phyloP scores from a whole-genome alignment of 1,284 basidiomycete genomes.

The Puccinia polysora region DNA sequence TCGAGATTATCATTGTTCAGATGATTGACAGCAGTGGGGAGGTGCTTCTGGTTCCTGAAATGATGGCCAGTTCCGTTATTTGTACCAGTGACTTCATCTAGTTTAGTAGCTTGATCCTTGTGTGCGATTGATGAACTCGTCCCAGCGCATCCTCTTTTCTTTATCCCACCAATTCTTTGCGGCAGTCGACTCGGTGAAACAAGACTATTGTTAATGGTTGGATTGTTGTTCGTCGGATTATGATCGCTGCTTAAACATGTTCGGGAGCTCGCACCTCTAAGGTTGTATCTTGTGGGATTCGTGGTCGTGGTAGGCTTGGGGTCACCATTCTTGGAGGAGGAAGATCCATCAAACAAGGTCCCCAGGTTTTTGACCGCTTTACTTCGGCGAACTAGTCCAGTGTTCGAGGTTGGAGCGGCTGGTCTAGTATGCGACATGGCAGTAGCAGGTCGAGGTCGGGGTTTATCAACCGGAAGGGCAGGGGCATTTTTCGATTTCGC shows the following conservation, averaged over 20 bases:
- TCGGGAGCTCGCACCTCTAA: slow-evolving; percentile 2
- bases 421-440: slow-evolving; percentile 19
- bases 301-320: not conserved
- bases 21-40: not conserved
- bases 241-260: slow-evolving; percentile 33
- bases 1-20: slow-evolving; percentile 13
- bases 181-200: slow-evolving; percentile 12
- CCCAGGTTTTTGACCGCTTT: slow-evolving; percentile 36
- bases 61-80: slow-evolving; percentile 10
- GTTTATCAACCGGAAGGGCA: not conserved
- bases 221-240: not conserved
- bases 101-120: slow-evolving; percentile 19
- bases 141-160: slow-evolving; percentile 29
- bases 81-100: not conserved
- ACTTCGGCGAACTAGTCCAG: slow-evolving; percentile 13
- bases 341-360: slow-evolving; percentile 24
- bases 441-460: slow-evolving; percentile 23
- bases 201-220: not conserved
- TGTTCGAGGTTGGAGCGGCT: not conserved
- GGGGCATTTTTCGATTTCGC: slow-evolving; percentile 7
- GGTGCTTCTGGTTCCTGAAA: slow-evolving; percentile 5
- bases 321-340: not conserved
- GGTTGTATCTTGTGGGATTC: slow-evolving; percentile 19
- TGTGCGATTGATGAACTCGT: slow-evolving; percentile 3
- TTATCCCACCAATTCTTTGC: slow-evolving; percentile 5